Percentiles rank a stretch among this genome's conserved stretches.
Evolutionary conservation across 2,329 filamentous ascomycete genomes (phyloP).

Genomic region (Penicillium sp.): DNA sequence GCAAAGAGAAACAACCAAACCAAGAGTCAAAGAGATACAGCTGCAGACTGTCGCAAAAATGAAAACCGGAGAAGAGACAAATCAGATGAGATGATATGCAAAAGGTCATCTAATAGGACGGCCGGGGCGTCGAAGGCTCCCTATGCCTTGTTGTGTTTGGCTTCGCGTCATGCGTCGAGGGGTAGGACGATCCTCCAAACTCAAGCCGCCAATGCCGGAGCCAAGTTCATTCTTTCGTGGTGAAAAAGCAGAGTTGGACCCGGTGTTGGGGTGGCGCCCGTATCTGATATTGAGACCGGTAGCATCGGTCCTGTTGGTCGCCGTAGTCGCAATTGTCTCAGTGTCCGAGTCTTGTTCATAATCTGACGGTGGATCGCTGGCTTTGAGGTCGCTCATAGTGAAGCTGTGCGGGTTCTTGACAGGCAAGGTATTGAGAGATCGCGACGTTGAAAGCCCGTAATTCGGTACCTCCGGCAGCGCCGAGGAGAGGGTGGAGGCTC

Average conservation of each 20-base stretch:
- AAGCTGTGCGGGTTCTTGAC: constrained; percentile 30
- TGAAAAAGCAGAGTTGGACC: constrained; percentile 25
- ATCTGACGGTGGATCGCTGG: constrained; percentile 32
- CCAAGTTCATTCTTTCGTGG: constrained; percentile 33
- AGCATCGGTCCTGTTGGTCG: constrained; percentile 33
- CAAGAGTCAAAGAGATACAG: not conserved
- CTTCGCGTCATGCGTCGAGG: constrained; percentile 36
- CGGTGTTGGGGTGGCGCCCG: constrained; percentile 21
- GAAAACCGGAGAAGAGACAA: not conserved
- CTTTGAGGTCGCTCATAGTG: constrained; percentile 31
- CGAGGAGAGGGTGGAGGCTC: constrained; percentile 21
- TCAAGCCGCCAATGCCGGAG: constrained; percentile 32
- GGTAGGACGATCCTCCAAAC: constrained; percentile 33
- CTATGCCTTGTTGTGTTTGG: constrained; percentile 30
- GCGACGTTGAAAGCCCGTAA: constrained; percentile 22
- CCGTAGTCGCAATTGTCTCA: constrained; percentile 36
- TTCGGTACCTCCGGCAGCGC: constrained; percentile 23
- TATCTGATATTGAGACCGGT: constrained; percentile 39
- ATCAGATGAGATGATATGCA: not conserved
- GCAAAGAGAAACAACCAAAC: not conserved
- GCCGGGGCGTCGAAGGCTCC: constrained; percentile 13
- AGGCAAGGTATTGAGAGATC: constrained; percentile 18
- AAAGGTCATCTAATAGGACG: constrained; percentile 15
- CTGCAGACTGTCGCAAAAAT: not conserved
- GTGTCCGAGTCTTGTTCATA: constrained; percentile 37